Conservation (phyloP, 495 filamentous ascomycete species). For the Lepraria neglecta region DNA sequence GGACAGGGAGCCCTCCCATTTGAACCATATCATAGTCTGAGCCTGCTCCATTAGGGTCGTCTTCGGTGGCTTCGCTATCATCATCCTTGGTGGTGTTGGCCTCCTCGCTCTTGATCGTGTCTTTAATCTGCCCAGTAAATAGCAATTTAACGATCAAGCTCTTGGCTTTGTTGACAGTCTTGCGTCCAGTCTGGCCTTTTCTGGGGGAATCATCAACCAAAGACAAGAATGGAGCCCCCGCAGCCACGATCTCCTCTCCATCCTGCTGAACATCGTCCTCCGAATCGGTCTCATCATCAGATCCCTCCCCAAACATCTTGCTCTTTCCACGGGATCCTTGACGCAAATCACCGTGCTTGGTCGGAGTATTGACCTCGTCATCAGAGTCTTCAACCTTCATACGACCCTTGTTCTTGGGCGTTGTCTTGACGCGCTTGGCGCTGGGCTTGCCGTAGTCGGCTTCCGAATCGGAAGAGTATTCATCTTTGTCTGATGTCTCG, state of each 20-base stretch:
- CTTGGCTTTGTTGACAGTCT: not conserved
- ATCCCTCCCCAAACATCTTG: not conserved
- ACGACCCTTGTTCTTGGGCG: not conserved
- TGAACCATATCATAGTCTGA: too few species aligned
- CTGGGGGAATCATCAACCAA: not conserved
- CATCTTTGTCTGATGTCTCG: constrained; percentile 11
- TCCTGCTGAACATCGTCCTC: not conserved
- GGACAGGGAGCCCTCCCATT: too few species aligned
- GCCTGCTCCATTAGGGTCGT: too few species aligned
- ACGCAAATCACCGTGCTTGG: not conserved
- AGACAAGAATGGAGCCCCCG: not conserved
- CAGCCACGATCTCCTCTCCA: constrained; percentile 10
- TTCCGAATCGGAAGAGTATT: constrained; percentile 30
- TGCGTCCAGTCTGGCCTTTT: not conserved
- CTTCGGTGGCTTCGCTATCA: too few species aligned
- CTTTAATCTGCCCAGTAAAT: not conserved
- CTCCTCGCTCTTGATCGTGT: not conserved
- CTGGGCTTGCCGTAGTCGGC: constrained; percentile 24
- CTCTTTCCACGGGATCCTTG: not conserved
- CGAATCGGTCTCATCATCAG: not conserved
- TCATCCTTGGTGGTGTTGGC: not conserved
- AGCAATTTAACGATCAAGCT: not conserved
- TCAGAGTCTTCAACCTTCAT: constrained; percentile 11
- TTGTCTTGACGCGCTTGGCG: constrained; percentile 12
- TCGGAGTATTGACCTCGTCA: constrained; percentile 13